Conservation (phyloP, 805 yeast species). For the Nakazawaea anatomiae region DNA sequence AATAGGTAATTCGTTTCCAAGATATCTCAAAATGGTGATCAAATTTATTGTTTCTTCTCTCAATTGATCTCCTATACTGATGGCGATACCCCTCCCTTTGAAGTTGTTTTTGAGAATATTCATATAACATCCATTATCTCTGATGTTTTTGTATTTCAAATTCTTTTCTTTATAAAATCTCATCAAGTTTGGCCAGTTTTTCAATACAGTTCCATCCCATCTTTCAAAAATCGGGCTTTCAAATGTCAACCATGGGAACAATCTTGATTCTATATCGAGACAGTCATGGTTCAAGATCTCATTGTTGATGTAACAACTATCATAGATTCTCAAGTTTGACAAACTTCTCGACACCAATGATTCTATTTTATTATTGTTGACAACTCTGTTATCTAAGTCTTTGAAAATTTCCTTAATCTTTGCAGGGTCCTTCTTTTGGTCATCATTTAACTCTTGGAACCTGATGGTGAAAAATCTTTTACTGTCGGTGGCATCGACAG, state of each 20-base stretch:
- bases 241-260: constrained; percentile 36
- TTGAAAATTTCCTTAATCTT: constrained; percentile 4
- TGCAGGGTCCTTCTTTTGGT: neutral
- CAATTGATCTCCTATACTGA: constrained; percentile 44
- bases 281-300: constrained; percentile 15
- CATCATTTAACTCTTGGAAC: constrained; percentile 1
- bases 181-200: constrained; percentile 24
- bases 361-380: constrained; percentile 6
- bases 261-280: constrained; percentile 28
- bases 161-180: constrained; percentile 14
- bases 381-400: neutral
- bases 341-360: constrained; percentile 29
- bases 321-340: constrained; percentile 37
- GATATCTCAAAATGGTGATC: constrained; percentile 41
- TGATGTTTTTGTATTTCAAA: constrained; percentile 10
- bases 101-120: constrained; percentile 22
- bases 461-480: constrained; percentile 4
- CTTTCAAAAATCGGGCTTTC: constrained; percentile 33
- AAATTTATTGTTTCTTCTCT: constrained; percentile 41
- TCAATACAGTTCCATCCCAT: constrained; percentile 26
- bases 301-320: constrained; percentile 31
- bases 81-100: constrained; percentile 48
- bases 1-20: constrained; percentile 45
- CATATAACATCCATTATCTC: constrained; percentile 23
- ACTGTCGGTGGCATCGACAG: constrained; percentile 1